Conservation (phyloP, 768 basidiomycete genomes). For the Lactarius trivialis region DNA sequence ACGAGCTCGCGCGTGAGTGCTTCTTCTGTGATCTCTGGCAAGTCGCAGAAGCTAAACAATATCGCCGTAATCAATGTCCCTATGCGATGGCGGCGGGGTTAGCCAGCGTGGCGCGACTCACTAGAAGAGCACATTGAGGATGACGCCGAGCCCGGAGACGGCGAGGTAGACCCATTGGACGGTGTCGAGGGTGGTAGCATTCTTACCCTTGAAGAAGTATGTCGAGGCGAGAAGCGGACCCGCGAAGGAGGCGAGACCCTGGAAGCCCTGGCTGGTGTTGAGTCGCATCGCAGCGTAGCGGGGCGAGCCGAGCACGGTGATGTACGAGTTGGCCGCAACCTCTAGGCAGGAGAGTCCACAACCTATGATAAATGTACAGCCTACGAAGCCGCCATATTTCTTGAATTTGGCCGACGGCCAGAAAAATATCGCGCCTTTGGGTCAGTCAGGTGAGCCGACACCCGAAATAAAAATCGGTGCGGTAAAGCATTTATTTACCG, state of each 20-base stretch:
- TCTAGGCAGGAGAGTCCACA: constrained; percentile 63
- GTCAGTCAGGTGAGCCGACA: not conserved
- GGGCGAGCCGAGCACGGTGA: constrained; percentile 58
- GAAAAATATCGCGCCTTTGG: constrained; percentile 63
- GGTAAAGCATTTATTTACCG: constrained; percentile 30
- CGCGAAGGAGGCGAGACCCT: constrained; percentile 66
- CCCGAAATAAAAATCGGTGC: constrained; percentile 28
- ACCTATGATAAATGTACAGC: constrained; percentile 64
- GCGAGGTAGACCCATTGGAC: constrained; percentile 70
- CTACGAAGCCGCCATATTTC: constrained; percentile 68
- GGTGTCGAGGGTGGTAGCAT: constrained; percentile 54
- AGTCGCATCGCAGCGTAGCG: constrained; percentile 68
- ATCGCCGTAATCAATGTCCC: not conserved
- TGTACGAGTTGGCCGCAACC: constrained; percentile 78
- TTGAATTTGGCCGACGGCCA: constrained; percentile 68
- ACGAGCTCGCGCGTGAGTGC: constrained; percentile 48
- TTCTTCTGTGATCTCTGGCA: constrained; percentile 68
- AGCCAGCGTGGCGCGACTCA: constrained; percentile 28
- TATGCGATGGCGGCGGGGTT: constrained; percentile 5
- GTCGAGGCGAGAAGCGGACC: constrained; percentile 70
- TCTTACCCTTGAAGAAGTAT: constrained; percentile 66
- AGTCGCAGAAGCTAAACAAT: constrained; percentile 47
- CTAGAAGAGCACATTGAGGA: constrained; percentile 61
- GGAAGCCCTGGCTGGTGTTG: constrained; percentile 76
- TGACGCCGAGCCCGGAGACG: constrained; percentile 54